Evolutionary conservation across 1,284 basidiomycete genomes (phyloP).

Genomic region (Sporisorium sorghi): DNA sequence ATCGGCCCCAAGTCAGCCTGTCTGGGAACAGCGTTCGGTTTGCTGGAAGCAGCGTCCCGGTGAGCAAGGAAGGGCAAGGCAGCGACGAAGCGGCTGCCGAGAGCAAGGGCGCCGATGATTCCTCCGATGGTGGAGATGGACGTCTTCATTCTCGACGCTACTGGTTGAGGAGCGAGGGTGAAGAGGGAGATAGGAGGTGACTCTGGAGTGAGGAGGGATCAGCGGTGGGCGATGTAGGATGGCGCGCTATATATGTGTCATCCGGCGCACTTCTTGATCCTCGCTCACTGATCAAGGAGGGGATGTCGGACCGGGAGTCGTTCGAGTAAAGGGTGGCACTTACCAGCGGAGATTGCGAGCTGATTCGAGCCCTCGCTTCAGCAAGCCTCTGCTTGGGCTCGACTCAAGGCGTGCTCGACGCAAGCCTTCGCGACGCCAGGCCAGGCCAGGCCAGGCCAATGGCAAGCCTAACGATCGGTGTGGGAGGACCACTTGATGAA

Average conservation of each 20-base stretch:
- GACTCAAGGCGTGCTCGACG: too few species aligned
- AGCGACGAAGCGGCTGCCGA: conserved; percentile 13
- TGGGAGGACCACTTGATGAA: too few species aligned
- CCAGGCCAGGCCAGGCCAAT: too few species aligned
- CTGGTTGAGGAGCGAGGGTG: not conserved
- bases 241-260: not conserved
- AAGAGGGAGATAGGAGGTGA: not conserved
- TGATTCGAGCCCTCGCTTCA: too few species aligned
- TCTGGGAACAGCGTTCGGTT: too few species aligned
- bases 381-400: too few species aligned
- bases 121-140: conserved; percentile 10
- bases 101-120: conserved; percentile 17
- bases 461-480: too few species aligned
- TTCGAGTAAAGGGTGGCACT: too few species aligned
- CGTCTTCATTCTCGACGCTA: conserved; percentile 14
- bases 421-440: too few species aligned
- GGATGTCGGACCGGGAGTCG: not conserved
- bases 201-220: not conserved
- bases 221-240: not conserved
- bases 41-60: not conserved
- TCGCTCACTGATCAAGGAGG: not conserved
- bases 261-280: not conserved
- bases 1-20: conserved; percentile 36
- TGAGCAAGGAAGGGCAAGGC: conserved; percentile 14
- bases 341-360: too few species aligned